phyloP scores from a whole-genome alignment of 2,329 filamentous ascomycete species.

The Cladophialophora bantiana region DNA sequence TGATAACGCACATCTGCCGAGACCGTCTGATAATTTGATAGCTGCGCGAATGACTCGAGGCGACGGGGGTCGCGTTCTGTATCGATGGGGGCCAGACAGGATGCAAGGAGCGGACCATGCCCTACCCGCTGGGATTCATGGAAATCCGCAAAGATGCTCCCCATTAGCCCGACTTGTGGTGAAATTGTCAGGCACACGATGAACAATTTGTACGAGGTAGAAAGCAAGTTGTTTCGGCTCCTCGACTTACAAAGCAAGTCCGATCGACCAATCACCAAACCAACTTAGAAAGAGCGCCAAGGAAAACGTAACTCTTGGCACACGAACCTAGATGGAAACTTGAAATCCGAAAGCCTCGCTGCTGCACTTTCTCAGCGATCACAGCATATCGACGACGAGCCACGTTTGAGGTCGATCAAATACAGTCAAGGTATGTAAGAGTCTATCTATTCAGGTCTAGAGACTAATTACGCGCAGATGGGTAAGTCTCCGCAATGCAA shows the following conservation, averaged over 20 bases:
- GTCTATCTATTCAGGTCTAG: slow-evolving; percentile 35
- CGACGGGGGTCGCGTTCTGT: slow-evolving; percentile 68
- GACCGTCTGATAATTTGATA: slow-evolving; percentile 70
- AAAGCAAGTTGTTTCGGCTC: slow-evolving; percentile 11
- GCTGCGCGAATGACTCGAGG: slow-evolving; percentile 73
- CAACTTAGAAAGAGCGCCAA: neutral
- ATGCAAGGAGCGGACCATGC: slow-evolving; percentile 76
- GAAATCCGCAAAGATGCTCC: slow-evolving; percentile 76
- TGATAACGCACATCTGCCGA: slow-evolving; percentile 73
- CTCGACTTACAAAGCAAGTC: slow-evolving; percentile 13
- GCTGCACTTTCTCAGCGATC: slow-evolving; percentile 24
- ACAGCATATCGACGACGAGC: slow-evolving; percentile 46
- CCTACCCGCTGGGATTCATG: slow-evolving; percentile 68
- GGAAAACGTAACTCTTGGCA: slow-evolving; percentile 31
- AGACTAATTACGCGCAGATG: slow-evolving; percentile 58
- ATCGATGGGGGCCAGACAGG: slow-evolving; percentile 75
- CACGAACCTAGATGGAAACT: slow-evolving; percentile 20
- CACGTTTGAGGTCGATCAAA: slow-evolving; percentile 42
- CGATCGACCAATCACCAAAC: slow-evolving; percentile 25
- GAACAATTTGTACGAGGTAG: neutral
- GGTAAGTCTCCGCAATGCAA: slow-evolving; percentile 59
- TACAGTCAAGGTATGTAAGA: slow-evolving; percentile 57
- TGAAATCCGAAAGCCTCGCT: slow-evolving; percentile 16
- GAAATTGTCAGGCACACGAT: neutral
- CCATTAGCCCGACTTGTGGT: slow-evolving; percentile 61